Conservation (phyloP, 2,329 filamentous ascomycete species). For the Lizonia empirigonia region DNA sequence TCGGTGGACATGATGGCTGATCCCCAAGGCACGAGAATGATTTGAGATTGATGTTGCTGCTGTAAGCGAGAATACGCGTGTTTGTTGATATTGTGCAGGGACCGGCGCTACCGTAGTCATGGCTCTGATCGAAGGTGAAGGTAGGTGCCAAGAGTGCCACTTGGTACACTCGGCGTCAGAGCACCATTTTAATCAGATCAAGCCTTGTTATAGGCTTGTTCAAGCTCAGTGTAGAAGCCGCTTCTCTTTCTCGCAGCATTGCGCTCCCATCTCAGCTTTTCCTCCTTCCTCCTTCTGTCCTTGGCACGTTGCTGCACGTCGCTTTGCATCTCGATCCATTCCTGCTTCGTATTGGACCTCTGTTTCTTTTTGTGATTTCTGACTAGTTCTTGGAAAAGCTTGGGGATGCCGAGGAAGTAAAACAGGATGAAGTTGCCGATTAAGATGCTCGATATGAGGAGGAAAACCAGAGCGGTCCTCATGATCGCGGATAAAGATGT, state of each 20-base stretch:
- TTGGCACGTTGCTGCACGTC: slow-evolving; percentile 14
- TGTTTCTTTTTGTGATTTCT: slow-evolving; percentile 8
- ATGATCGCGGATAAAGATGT: not conserved
- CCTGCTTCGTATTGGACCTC: slow-evolving; percentile 1
- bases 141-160: too few species aligned
- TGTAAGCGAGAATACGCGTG: too few species aligned
- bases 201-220: slow-evolving; percentile 10
- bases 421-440: slow-evolving; percentile 14
- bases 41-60: too few species aligned
- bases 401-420: slow-evolving; percentile 16
- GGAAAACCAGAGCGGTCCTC: slow-evolving; percentile 10
- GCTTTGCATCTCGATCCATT: slow-evolving; percentile 16
- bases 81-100: too few species aligned
- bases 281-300: slow-evolving; percentile 14
- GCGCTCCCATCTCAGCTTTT: slow-evolving; percentile 12
- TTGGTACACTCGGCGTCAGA: too few species aligned
- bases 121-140: too few species aligned
- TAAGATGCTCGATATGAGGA: slow-evolving; percentile 11
- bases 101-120: too few species aligned
- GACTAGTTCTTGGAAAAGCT: slow-evolving; percentile 6
- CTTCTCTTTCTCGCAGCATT: slow-evolving; percentile 13
- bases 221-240: slow-evolving; percentile 16
- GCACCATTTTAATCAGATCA: too few species aligned
- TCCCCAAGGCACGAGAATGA: too few species aligned
- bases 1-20: too few species aligned